These are phyloP conservation scores for Monilinia fructigena DNA, from an alignment of 2,329 filamentous ascomycete species.

Conservation along the genomic window DNA sequence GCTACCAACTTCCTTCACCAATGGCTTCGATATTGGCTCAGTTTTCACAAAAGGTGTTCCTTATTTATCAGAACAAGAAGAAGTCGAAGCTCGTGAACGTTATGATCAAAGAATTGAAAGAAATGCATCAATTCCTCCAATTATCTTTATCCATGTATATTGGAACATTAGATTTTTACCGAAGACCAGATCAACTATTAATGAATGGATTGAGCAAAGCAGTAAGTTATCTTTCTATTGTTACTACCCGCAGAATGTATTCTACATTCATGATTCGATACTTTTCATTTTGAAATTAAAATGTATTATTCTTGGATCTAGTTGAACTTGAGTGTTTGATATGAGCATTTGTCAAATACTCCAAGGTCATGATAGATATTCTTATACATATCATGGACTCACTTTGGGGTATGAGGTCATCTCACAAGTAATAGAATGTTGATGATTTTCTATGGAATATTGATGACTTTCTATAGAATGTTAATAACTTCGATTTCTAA, in stretches of 20 bases:
- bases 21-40: conserved; percentile 57
- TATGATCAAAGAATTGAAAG: conserved; percentile 36
- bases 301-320: background rate
- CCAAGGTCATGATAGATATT: background rate
- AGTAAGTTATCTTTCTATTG: conserved; percentile 23
- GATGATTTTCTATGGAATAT: background rate
- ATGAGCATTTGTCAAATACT: background rate
- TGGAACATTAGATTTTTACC: conserved; percentile 33
- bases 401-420: background rate
- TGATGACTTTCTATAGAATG: background rate
- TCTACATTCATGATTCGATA: background rate
- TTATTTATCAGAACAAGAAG: conserved; percentile 62
- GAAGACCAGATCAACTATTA: conserved; percentile 32
- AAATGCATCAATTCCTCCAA: conserved; percentile 32
- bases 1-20: conserved; percentile 61
- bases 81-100: conserved; percentile 46
- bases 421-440: background rate
- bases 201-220: conserved; percentile 33
- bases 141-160: conserved; percentile 33
- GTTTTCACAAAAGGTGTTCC: conserved; percentile 57
- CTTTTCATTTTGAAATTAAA: background rate
- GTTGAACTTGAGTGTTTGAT: background rate
- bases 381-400: background rate
- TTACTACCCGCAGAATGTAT: background rate
- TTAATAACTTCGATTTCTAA: background rate